Percentiles rank a stretch among this genome's conserved stretches.
Conservation (phyloP, 768 basidiomycete genomes). For the Hericium alpestre region DNA sequence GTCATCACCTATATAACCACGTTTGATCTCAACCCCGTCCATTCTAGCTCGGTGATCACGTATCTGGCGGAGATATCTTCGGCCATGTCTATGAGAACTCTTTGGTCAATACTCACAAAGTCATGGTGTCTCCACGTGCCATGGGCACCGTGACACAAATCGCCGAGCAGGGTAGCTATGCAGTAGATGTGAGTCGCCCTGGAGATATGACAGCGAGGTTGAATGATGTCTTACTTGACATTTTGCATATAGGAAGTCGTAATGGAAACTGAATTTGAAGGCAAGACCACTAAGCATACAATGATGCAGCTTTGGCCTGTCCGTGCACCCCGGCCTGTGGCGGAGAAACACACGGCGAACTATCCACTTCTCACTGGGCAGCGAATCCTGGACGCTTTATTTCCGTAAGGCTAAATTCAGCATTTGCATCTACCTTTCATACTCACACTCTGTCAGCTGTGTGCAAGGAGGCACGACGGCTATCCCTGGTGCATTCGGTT, state of each 20-base stretch:
- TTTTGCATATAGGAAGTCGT: constrained; percentile 64
- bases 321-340: constrained; percentile 88
- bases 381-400: constrained; percentile 91
- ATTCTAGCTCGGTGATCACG: constrained; percentile 83
- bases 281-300: constrained; percentile 84
- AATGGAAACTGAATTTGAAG: constrained; percentile 95
- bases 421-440: background rate
- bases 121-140: constrained; percentile 89
- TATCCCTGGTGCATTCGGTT: constrained; percentile 98
- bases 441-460: constrained; percentile 40
- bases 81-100: constrained; percentile 96
- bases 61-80: constrained; percentile 94
- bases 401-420: constrained; percentile 52
- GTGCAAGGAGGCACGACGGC: constrained; percentile 95
- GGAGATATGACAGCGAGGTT: background rate
- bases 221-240: background rate
- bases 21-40: background rate
- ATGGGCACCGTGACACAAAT: constrained; percentile 91
- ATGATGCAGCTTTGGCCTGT: constrained; percentile 99
- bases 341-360: constrained; percentile 92
- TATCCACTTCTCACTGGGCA: constrained; percentile 91
- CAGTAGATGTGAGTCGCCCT: constrained; percentile 54
- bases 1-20: background rate
- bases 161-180: constrained; percentile 89
- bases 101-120: constrained; percentile 90